phyloP scores from a whole-genome alignment of 371 early-diverging fungal species.

The Mortierella sp. region DNA sequence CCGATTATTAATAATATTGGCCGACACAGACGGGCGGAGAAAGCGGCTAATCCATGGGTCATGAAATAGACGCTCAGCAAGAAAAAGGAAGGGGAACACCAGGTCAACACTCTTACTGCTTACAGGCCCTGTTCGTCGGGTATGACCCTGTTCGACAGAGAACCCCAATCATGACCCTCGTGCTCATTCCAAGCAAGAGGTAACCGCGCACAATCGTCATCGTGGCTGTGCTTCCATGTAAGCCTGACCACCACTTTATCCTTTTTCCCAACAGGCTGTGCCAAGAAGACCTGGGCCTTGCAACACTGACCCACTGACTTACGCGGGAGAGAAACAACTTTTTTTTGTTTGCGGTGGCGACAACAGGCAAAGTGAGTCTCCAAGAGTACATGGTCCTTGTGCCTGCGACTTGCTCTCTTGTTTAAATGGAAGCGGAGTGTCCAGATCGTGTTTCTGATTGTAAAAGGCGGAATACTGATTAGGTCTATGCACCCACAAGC shows the following conservation, averaged over 20 bases:
- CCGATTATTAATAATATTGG: too few species aligned
- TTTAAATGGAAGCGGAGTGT: slow-evolving; percentile 28
- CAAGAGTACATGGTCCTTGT: slow-evolving; percentile 25
- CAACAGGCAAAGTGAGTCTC: slow-evolving; percentile 12
- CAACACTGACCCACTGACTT: slow-evolving; percentile 6
- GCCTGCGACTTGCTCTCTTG: slow-evolving; percentile 15
- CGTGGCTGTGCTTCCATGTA: slow-evolving; percentile 23
- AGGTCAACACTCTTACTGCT: too few species aligned
- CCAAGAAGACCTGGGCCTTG: slow-evolving; percentile 18
- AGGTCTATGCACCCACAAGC: slow-evolving; percentile 28
- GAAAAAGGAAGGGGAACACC: too few species aligned
- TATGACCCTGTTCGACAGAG: slow-evolving; percentile 6
- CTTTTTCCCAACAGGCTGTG: slow-evolving; percentile 7
- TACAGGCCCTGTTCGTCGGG: slow-evolving; percentile 4
- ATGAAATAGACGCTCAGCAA: too few species aligned
- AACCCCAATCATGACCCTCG: slow-evolving; percentile 7
- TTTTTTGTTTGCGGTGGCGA: slow-evolving; percentile 16
- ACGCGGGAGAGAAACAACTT: slow-evolving; percentile 9
- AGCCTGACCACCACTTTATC: slow-evolving; percentile 18
- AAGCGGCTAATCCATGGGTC: too few species aligned
- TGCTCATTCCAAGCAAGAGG: slow-evolving; percentile 26
- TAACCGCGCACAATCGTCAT: slow-evolving; percentile 17
- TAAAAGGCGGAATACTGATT: slow-evolving; percentile 32
- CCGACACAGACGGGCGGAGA: too few species aligned
- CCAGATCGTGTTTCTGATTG: slow-evolving; percentile 20